These are phyloP conservation scores for Phialemonium atrogriseum DNA, from an alignment of 2,329 filamentous ascomycete species.

Conservation along the genomic window DNA sequence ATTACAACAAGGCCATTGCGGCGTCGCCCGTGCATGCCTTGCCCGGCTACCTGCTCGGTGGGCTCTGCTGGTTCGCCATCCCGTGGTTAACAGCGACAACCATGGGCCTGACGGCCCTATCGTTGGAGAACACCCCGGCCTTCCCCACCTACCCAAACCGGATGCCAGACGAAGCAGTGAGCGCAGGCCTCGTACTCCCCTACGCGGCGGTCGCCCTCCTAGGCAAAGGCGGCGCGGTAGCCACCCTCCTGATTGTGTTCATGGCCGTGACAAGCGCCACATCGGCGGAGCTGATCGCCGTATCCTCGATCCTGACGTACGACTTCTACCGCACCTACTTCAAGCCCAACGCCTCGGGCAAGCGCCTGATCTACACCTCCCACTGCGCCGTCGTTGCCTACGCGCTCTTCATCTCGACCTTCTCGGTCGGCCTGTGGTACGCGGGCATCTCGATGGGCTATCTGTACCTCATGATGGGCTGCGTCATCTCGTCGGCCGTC, in stretches of 20 bases:
- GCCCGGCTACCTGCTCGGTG: constrained; percentile 81
- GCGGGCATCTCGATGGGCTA: constrained; percentile 81
- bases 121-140: constrained; percentile 63
- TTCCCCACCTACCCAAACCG: constrained; percentile 68
- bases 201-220: constrained; percentile 78
- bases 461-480: constrained; percentile 69
- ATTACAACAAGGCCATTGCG: constrained; percentile 92
- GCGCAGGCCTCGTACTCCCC: constrained; percentile 74
- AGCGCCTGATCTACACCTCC: constrained; percentile 70
- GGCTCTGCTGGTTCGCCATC: constrained; percentile 86
- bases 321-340: constrained; percentile 85
- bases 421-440: constrained; percentile 67
- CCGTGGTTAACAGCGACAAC: constrained; percentile 86
- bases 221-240: constrained; percentile 71
- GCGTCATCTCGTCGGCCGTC: constrained; percentile 79
- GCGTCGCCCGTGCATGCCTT: constrained; percentile 78
- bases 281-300: constrained; percentile 76
- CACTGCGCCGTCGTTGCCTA: constrained; percentile 65
- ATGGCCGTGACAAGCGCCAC: constrained; percentile 84
- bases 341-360: constrained; percentile 67
- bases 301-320: constrained; percentile 82
- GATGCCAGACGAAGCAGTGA: constrained; percentile 66
- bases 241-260: constrained; percentile 73
- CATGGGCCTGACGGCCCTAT: constrained; percentile 74
- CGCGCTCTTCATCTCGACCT: constrained; percentile 66